Conservation (phyloP, 345 rosid species). For the Arabidopsis suecica region DNA sequence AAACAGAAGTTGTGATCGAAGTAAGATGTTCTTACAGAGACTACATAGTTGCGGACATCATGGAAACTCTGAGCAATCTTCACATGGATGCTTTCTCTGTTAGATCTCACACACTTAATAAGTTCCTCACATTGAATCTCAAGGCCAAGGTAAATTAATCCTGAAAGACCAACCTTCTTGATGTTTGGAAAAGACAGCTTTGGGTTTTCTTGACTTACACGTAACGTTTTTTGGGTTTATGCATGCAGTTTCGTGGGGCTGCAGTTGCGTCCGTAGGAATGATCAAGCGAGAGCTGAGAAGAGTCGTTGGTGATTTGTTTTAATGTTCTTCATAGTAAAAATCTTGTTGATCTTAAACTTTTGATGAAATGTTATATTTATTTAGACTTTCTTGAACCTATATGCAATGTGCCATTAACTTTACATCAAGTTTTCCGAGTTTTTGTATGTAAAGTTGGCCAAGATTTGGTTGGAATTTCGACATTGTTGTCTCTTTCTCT, state of each 20-base stretch:
- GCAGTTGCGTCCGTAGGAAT: constrained; percentile 69
- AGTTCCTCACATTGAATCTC: constrained; percentile 58
- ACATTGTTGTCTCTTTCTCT: background rate
- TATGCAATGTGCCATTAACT: constrained; percentile 19
- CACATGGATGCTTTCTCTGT: constrained; percentile 73
- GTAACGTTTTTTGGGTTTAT: constrained; percentile 20
- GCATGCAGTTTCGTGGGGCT: constrained; percentile 66
- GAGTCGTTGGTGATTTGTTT: constrained; percentile 50
- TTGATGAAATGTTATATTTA: constrained; percentile 15
- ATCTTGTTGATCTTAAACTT: background rate
- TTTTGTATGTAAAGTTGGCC: constrained; percentile 26
- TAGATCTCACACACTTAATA: constrained; percentile 69
- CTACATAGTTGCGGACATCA: constrained; percentile 69
- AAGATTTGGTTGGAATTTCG: constrained; percentile 4
- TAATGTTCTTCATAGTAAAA: constrained; percentile 9
- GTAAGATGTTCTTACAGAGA: constrained; percentile 73
- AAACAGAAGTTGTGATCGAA: constrained; percentile 63
- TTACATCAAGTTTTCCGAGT: constrained; percentile 22
- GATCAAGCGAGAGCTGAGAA: constrained; percentile 68
- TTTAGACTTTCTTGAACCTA: constrained; percentile 10
- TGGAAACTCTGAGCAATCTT: constrained; percentile 77
- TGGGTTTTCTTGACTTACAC: background rate
- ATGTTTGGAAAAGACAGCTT: background rate
- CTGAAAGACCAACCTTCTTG: background rate
- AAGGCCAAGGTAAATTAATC: constrained; percentile 66